phyloP scores from a whole-genome alignment of 2,329 filamentous ascomycete species.

The Colletotrichum gloeosporioides region DNA sequence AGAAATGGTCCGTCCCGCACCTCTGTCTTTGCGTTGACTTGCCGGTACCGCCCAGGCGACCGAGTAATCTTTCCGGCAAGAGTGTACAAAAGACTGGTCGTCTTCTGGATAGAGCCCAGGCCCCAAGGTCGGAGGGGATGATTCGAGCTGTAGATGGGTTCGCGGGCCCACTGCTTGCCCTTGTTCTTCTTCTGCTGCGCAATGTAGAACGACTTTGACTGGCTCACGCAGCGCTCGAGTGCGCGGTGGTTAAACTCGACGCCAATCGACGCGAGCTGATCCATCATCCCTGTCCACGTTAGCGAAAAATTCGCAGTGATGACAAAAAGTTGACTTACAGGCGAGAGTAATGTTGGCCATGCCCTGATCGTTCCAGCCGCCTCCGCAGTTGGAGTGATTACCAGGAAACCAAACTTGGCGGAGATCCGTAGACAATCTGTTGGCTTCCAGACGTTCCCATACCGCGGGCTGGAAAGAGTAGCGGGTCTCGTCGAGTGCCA shows the following conservation, averaged over 20 bases:
- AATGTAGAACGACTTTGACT: slow-evolving; percentile 29
- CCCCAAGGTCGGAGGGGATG: slow-evolving; percentile 53
- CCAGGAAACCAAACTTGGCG: slow-evolving; percentile 72
- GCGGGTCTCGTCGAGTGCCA: slow-evolving; percentile 63
- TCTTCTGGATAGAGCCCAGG: slow-evolving; percentile 48
- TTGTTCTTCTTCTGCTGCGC: slow-evolving; percentile 22
- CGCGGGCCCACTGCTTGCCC: slow-evolving; percentile 46
- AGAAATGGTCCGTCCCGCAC: slow-evolving; percentile 43
- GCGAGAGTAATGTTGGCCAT: slow-evolving; percentile 43
- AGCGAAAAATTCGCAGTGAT: not conserved
- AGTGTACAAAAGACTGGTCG: slow-evolving; percentile 45
- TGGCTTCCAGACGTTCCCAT: slow-evolving; percentile 51
- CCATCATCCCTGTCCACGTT: slow-evolving; percentile 55
- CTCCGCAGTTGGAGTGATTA: slow-evolving; percentile 73
- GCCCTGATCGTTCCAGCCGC: slow-evolving; percentile 64
- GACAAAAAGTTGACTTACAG: slow-evolving; percentile 32
- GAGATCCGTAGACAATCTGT: slow-evolving; percentile 46
- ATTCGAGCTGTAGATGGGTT: slow-evolving; percentile 52
- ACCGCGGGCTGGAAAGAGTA: slow-evolving; percentile 60
- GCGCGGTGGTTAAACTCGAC: slow-evolving; percentile 52
- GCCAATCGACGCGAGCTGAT: slow-evolving; percentile 56
- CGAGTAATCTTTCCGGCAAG: slow-evolving; percentile 47
- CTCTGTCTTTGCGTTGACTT: slow-evolving; percentile 45
- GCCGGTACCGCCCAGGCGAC: slow-evolving; percentile 54
- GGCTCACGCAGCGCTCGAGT: slow-evolving; percentile 44